These are phyloP conservation scores for Raddia guianensis DNA, from an alignment of 176 grass and related monocot species.

Conservation along the genomic window DNA sequence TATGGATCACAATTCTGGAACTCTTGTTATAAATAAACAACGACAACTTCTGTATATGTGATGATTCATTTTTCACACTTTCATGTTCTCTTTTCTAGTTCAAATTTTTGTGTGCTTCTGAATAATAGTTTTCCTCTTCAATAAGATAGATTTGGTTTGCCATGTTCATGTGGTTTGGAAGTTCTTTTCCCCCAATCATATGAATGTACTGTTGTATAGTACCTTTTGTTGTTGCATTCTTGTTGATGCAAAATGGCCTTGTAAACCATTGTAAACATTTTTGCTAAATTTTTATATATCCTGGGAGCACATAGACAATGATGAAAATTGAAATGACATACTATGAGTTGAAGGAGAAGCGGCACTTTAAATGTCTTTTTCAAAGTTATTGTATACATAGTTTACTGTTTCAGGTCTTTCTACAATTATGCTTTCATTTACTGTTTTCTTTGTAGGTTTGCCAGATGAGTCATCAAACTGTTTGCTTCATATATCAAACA, in stretches of 20 bases:
- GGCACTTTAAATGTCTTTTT: slow-evolving; percentile 4
- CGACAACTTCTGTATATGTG: slow-evolving; percentile 9
- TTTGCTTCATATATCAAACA: slow-evolving; percentile 68
- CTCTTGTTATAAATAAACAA: neutral
- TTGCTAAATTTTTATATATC: slow-evolving; percentile 16
- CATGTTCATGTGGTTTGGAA: slow-evolving; percentile 12
- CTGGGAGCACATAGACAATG: neutral
- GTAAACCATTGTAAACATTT: slow-evolving; percentile 1
- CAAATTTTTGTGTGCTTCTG: neutral
- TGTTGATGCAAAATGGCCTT: slow-evolving; percentile 33
- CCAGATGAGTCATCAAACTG: slow-evolving; percentile 57
- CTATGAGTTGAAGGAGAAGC: slow-evolving; percentile 21
- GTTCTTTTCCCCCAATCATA: slow-evolving; percentile 21
- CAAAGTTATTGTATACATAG: slow-evolving; percentile 27
- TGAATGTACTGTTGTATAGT: neutral
- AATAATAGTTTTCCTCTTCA: slow-evolving; percentile 8
- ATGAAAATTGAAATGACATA: slow-evolving; percentile 22
- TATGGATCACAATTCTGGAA: neutral
- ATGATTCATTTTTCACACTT: slow-evolving; percentile 5
- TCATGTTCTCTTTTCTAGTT: neutral
- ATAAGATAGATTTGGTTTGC: neutral
- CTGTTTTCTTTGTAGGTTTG: slow-evolving; percentile 52
- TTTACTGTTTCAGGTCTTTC: slow-evolving; percentile 12
- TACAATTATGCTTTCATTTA: slow-evolving; percentile 16
- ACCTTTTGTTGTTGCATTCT: slow-evolving; percentile 30